Percentiles rank a stretch among this genome's conserved stretches.
phyloP scores from a whole-genome alignment of 2,329 filamentous ascomycete species.

The Trichoderma endophyticum region DNA sequence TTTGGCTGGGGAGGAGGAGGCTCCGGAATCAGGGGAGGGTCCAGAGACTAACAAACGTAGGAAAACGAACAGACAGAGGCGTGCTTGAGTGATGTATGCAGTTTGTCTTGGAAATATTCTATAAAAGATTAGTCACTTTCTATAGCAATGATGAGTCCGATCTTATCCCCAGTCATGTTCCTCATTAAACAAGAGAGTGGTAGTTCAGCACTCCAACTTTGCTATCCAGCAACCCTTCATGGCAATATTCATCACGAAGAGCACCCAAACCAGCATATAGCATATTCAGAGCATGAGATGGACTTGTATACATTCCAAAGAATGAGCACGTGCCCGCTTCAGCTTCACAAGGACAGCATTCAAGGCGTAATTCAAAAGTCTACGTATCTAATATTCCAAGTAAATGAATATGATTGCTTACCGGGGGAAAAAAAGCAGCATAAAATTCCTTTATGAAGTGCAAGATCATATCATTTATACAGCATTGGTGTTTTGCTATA shows the following conservation, averaged over 20 bases:
- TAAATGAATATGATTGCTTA: background rate
- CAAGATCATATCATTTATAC: background rate
- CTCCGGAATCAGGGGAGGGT: background rate
- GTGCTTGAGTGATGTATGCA: background rate
- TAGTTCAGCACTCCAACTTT: too few relatives aligned
- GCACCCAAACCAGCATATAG: background rate
- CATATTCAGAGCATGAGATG: background rate
- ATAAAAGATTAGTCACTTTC: too few relatives aligned
- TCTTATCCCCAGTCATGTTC: too few relatives aligned
- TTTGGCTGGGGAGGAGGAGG: conserved; percentile 22
- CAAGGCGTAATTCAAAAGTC: background rate
- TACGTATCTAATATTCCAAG: background rate
- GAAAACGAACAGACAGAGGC: conserved; percentile 2
- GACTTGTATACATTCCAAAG: background rate
- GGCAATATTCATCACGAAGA: background rate
- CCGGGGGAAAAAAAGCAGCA: background rate
- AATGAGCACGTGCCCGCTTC: background rate
- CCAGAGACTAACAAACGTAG: conserved; percentile 21
- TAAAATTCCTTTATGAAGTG: background rate
- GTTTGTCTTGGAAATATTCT: background rate
- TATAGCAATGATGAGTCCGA: too few relatives aligned
- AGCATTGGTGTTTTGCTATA: background rate
- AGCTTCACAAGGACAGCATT: background rate
- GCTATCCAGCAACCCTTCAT: too few relatives aligned
- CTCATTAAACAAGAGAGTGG: too few relatives aligned